These are phyloP conservation scores for Purpureocillium takamizusanense DNA, from an alignment of 2,329 filamentous ascomycete species.

Conservation along the genomic window DNA sequence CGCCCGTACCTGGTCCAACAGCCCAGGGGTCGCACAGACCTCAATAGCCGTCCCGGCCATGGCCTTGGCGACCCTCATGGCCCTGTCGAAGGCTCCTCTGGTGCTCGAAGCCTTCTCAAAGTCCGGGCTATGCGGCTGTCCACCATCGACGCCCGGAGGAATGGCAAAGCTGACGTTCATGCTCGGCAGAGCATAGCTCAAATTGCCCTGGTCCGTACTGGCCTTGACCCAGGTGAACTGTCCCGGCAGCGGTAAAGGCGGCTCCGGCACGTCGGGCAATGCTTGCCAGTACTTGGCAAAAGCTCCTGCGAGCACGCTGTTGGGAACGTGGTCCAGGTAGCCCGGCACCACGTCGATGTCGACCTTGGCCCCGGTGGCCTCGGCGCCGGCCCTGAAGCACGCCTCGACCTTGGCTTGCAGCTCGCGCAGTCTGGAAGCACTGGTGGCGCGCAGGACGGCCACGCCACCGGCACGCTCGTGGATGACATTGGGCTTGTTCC, in stretches of 20 bases:
- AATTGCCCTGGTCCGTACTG: conserved; percentile 50
- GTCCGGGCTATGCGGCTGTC: conserved; percentile 41
- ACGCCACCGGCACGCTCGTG: conserved; percentile 36
- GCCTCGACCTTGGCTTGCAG: conserved; percentile 30
- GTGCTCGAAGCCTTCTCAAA: conserved; percentile 44
- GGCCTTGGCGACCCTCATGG: conserved; percentile 36
- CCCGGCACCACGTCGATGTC: conserved; percentile 26
- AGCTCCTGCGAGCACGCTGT: conserved; percentile 34
- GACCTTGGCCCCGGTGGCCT: conserved; percentile 35
- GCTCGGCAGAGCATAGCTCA: conserved; percentile 49
- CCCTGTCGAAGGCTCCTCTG: conserved; percentile 28
- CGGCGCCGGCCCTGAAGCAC: conserved; percentile 27
- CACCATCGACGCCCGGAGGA: conserved; percentile 19
- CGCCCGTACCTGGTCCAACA: conserved; percentile 29
- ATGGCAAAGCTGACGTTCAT: conserved; percentile 44
- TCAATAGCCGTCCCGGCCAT: conserved; percentile 39
- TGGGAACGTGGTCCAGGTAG: conserved; percentile 48
- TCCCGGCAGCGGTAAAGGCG: conserved; percentile 21
- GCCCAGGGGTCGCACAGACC: conserved; percentile 29
- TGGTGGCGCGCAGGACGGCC: conserved; percentile 35
- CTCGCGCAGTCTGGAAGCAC: conserved; percentile 26
- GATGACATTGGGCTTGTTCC: conserved; percentile 44
- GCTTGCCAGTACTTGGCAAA: conserved; percentile 31
- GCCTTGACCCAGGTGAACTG: conserved; percentile 23
- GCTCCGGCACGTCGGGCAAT: conserved; percentile 22